A percentile compares a stretch with the other conserved stretches of the same genome.
Evolutionary conservation across 176 grass and related monocot species (phyloP).

Genomic region (Saccharum officinarum): DNA sequence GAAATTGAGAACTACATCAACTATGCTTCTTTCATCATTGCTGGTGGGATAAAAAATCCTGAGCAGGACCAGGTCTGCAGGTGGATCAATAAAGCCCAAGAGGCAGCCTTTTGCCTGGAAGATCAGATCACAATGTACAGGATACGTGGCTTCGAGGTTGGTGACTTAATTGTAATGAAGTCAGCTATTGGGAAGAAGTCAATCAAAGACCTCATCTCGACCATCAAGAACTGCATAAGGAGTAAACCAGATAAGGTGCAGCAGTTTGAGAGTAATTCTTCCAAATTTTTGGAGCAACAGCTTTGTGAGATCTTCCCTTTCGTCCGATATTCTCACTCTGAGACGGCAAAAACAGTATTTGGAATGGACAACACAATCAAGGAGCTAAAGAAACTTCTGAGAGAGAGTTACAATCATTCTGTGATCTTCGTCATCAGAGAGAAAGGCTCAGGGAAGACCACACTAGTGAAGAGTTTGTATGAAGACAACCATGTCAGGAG

Average conservation of each 20-base stretch:
- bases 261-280: background rate
- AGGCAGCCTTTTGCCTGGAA: background rate
- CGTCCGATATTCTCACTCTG: background rate
- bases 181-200: background rate
- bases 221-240: background rate
- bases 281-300: background rate
- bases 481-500: background rate
- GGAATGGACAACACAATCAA: background rate
- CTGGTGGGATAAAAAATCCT: background rate
- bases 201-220: background rate
- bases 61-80: background rate
- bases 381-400: background rate
- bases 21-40: background rate
- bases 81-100: background rate
- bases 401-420: background rate
- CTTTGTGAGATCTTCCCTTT: background rate
- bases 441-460: background rate
- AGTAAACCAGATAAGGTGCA: background rate
- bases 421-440: background rate
- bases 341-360: background rate
- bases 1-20: background rate
- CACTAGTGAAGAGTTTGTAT: background rate
- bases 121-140: constrained; percentile 10
- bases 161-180: background rate
- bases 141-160: too few species aligned